These are phyloP conservation scores for Diaporthe citri DNA, from an alignment of 2,329 filamentous ascomycete species.

Conservation along the genomic window DNA sequence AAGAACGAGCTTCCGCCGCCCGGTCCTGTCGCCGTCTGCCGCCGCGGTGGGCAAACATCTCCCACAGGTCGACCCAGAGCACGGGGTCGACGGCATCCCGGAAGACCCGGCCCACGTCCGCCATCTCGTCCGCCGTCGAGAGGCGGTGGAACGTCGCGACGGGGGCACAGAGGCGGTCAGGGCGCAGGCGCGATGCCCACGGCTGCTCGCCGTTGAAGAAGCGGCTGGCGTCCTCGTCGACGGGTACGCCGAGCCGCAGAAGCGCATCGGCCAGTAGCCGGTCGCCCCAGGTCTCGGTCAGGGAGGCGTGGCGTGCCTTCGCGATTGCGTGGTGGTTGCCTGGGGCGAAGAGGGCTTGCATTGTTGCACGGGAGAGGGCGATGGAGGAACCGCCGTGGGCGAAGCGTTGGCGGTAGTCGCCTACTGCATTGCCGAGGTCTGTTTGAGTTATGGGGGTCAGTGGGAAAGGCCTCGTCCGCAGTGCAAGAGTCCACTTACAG, in stretches of 20 bases:
- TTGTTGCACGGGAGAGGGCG: constrained; percentile 63
- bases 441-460: neutral
- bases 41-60: constrained; percentile 52
- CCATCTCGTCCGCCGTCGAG: constrained; percentile 58
- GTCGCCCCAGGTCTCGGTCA: constrained; percentile 67
- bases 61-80: constrained; percentile 64
- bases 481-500: constrained; percentile 43
- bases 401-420: constrained; percentile 67
- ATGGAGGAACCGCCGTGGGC: constrained; percentile 69
- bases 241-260: constrained; percentile 64
- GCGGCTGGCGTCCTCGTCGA: constrained; percentile 66
- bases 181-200: constrained; percentile 59
- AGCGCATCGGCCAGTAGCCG: constrained; percentile 66
- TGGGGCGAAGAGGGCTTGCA: constrained; percentile 58
- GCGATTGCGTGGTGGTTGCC: constrained; percentile 55
- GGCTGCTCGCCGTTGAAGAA: constrained; percentile 69
- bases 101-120: constrained; percentile 56
- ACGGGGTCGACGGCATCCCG: constrained; percentile 54
- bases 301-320: constrained; percentile 59
- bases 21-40: neutral
- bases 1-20: neutral
- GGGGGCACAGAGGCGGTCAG: constrained; percentile 65
- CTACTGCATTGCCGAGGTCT: constrained; percentile 67
- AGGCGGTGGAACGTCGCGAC: constrained; percentile 68
- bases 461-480: no score